Conservation (phyloP, 208 protist species). For the Crithidia sp. region DNA sequence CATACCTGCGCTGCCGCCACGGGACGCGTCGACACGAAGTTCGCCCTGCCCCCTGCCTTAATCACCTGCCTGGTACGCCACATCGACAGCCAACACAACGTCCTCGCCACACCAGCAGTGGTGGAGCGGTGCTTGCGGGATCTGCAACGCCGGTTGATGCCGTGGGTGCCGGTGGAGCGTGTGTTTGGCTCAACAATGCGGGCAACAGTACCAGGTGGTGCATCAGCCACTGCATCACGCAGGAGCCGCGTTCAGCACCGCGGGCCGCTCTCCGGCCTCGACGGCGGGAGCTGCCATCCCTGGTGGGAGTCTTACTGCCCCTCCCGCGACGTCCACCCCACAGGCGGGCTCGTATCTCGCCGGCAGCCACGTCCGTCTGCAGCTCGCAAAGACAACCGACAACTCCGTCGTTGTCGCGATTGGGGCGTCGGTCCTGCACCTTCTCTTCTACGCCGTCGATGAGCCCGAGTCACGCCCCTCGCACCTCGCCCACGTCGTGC, state of each 20-base stretch:
- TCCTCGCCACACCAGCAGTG: constrained; percentile 53
- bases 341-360: constrained; percentile 30
- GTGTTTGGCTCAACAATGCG: constrained; percentile 32
- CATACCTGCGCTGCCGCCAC: background rate
- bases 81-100: constrained; percentile 42
- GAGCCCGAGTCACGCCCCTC: constrained; percentile 56
- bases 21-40: constrained; percentile 19
- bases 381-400: constrained; percentile 74
- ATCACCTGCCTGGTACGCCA: constrained; percentile 76
- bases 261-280: background rate
- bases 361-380: constrained; percentile 55
- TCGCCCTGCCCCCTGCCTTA: constrained; percentile 47
- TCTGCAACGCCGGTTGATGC: constrained; percentile 60
- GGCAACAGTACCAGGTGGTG: constrained; percentile 4
- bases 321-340: constrained; percentile 5
- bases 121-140: constrained; percentile 69
- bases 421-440: constrained; percentile 54
- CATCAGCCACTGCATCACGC: background rate
- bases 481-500: constrained; percentile 51
- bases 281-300: constrained; percentile 5
- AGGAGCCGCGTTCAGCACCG: background rate
- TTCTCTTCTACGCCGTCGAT: constrained; percentile 69
- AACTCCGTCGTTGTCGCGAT: constrained; percentile 33
- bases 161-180: constrained; percentile 38
- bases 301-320: background rate